phyloP scores from a whole-genome alignment of 2,329 filamentous ascomycete species.

The Diaporthe sp. region DNA sequence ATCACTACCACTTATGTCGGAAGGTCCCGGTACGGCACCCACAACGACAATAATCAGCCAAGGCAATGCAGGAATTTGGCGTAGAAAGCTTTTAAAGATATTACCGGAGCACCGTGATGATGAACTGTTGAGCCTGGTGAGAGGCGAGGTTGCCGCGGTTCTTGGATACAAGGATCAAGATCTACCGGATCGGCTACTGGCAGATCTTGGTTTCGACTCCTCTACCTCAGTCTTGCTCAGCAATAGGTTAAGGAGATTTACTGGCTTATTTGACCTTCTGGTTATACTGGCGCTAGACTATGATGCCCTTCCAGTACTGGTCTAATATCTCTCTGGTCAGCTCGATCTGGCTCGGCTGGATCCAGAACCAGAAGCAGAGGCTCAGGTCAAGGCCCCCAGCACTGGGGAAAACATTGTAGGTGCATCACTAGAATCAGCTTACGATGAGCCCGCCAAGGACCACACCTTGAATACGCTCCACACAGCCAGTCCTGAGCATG shows the following conservation, averaged over 20 bases:
- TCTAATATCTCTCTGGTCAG: neutral
- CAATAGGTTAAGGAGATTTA: neutral
- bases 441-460: no score
- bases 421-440: no score
- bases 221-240: slow-evolving; percentile 1
- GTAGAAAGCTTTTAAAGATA: neutral
- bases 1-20: neutral
- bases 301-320: neutral
- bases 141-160: neutral
- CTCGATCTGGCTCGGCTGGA: neutral
- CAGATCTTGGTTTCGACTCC: slow-evolving; percentile 18
- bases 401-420: no score
- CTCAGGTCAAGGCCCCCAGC: neutral
- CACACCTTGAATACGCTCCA: rapidly evolving
- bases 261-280: neutral
- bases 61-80: neutral
- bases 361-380: neutral
- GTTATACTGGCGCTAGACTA: neutral
- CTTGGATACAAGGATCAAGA: neutral
- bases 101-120: neutral
- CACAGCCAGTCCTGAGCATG: rapidly evolving
- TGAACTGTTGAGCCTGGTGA: neutral
- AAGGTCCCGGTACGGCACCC: no score
- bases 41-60: neutral
- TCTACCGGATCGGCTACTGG: neutral